Evolutionary conservation across 139 green algal genomes (phyloP).

Genomic region (Micromonas pusilla): DNA sequence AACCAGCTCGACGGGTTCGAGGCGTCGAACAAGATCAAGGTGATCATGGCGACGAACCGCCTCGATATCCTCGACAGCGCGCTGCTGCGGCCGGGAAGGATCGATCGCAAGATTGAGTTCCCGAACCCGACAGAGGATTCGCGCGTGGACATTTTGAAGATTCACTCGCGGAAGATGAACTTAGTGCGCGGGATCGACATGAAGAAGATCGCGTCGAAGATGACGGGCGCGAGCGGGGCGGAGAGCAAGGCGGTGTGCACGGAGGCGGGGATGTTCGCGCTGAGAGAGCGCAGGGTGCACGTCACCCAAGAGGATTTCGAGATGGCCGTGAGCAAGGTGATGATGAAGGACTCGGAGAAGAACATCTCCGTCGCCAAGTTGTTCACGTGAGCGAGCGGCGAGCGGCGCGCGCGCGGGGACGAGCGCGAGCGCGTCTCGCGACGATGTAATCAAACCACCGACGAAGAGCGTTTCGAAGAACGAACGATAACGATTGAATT

Average conservation of each 20-base stretch:
- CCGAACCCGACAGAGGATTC: slow-evolving; percentile 86
- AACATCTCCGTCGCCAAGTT: slow-evolving; percentile 94
- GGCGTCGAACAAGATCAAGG: slow-evolving; percentile 97
- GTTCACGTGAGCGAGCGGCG: too few species aligned
- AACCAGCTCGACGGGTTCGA: slow-evolving; percentile 99
- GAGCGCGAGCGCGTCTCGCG: neutral
- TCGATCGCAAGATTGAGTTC: slow-evolving; percentile 99
- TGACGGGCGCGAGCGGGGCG: slow-evolving; percentile 78
- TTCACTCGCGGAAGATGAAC: slow-evolving; percentile 90
- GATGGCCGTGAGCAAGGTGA: slow-evolving; percentile 97
- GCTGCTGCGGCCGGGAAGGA: slow-evolving; percentile 92
- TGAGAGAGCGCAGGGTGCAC: slow-evolving; percentile 92
- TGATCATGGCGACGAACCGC: slow-evolving; percentile 87
- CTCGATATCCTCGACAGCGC: slow-evolving; percentile 98
- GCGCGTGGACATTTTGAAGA: slow-evolving; percentile 90
- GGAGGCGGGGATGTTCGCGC: slow-evolving; percentile 97
- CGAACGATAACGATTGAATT: neutral
- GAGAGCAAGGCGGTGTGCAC: slow-evolving; percentile 95
- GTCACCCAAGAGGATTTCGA: slow-evolving; percentile 99
- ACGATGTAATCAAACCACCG: too few species aligned
- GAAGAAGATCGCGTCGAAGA: slow-evolving; percentile 87
- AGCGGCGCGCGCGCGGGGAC: too few species aligned
- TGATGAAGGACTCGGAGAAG: slow-evolving; percentile 92
- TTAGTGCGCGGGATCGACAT: slow-evolving; percentile 91
- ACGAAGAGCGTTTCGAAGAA: too few species aligned